Evolutionary conservation across 257 asterid genomes (phyloP), one percentile per base, ranked within the genome.

Genomic region (Fraxinus americana): DNA sequence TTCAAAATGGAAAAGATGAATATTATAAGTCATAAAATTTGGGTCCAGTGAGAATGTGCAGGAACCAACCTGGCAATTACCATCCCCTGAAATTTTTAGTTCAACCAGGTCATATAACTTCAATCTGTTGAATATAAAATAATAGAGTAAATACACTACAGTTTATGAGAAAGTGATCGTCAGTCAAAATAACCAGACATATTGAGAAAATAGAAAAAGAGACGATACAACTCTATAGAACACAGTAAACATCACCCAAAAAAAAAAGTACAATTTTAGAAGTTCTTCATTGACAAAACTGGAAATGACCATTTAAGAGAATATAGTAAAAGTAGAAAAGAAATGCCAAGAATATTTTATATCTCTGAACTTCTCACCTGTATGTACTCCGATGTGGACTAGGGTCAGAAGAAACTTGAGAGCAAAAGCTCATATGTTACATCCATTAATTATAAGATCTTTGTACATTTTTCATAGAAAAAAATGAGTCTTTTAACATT

Each of bases 1-100:
- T 57, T 54, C 29, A 7, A 54, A 17, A 54, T 54, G 27, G 65
- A 54, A 52, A 52, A n/a, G 65, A 54, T 54, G 19, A 5, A 19
- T 54, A 54, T 54, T n/a, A 7, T 17, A 54, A 17, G 29, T 17
- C 7, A 57, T 17, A n/a, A 57, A 57, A n/a, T 57, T 57, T 57
- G 66, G 29, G 66, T 21, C 66, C 27, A 7, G 25, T 16, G 72
- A 38, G 75, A 35, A 71, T 50, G 74, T 52, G 5, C 72, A n/a
- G 72, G 74, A 75, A 82, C 92, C 75, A 82, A 93, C 98, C 98
- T 93, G 98, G 72, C 98, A 93, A 79, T 93, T 93, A 69, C 98
- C 98, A 82, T 93, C 98, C 85, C 98, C 98, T 30, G 88, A 82
- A 75, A 93, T 86, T 85, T 93, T 88, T 73, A 88, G 92, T 82